Evolutionary conservation across 2,329 filamentous ascomycete species (phyloP).

Genomic region (Ophiostoma perfectum): DNA sequence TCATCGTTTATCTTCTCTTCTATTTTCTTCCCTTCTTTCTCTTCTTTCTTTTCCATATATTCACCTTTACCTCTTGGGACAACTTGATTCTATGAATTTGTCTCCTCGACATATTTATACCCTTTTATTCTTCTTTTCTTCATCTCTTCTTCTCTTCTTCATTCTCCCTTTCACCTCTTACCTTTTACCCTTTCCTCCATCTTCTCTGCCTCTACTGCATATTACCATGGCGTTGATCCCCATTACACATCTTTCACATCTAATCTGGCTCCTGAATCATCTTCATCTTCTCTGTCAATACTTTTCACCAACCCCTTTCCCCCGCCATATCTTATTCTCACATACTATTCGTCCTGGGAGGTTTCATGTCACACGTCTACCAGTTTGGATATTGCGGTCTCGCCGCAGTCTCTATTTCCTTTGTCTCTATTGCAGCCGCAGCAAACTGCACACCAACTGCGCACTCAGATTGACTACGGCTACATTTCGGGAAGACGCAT

Average conservation of each 20-base stretch:
- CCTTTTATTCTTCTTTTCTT: not conserved
- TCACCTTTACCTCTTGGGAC: not conserved
- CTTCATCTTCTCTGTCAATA: slow-evolving; percentile 3
- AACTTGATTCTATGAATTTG: not conserved
- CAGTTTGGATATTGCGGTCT: too few species aligned
- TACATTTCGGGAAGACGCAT: not conserved
- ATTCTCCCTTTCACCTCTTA: not conserved
- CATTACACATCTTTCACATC: not conserved
- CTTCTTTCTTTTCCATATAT: not conserved
- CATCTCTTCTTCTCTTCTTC: not conserved
- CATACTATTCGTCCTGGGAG: too few species aligned
- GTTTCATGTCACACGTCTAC: too few species aligned
- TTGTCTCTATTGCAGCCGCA: slow-evolving; percentile 11
- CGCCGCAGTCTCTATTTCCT: not conserved
- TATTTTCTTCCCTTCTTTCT: not conserved
- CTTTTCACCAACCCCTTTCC: not conserved
- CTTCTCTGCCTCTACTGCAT: not conserved
- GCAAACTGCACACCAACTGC: slow-evolving; percentile 13
- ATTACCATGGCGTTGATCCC: not conserved
- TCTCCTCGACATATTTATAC: slow-evolving; percentile 10
- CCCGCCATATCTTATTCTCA: too few species aligned
- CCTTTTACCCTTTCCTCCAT: not conserved
- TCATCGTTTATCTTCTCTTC: too few species aligned
- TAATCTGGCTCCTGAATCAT: not conserved
- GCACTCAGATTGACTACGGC: slow-evolving; percentile 10